Conservation (phyloP, 75 land plant species). For the Larix kaempferi region DNA sequence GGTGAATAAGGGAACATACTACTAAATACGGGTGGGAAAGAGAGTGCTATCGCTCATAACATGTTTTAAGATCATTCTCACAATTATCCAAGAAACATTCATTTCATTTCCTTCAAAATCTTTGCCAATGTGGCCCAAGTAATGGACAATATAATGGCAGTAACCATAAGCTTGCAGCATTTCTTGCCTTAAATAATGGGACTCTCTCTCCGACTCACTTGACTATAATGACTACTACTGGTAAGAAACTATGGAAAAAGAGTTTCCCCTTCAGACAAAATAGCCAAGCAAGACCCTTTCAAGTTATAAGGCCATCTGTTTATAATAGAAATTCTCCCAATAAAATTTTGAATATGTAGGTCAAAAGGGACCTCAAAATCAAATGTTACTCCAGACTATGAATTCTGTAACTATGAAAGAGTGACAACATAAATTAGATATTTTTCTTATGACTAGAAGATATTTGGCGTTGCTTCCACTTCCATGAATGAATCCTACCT, state of each 20-base stretch:
- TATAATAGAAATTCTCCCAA: background rate
- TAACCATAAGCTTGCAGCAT: background rate
- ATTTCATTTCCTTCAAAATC: slow-evolving; percentile 6
- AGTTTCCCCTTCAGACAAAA: background rate
- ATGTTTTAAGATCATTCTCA: too few species aligned
- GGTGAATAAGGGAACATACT: too few species aligned
- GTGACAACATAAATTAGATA: background rate
- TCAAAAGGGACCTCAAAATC: background rate
- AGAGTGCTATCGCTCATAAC: too few species aligned
- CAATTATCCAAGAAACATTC: background rate
- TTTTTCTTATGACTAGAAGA: slow-evolving; percentile 47
- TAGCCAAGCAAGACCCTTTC: background rate
- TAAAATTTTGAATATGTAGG: background rate
- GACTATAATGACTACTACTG: background rate
- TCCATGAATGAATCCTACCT: slow-evolving; percentile 70
- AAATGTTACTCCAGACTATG: background rate
- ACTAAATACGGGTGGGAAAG: too few species aligned
- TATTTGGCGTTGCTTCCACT: slow-evolving; percentile 33
- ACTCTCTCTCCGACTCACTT: background rate
- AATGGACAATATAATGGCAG: background rate
- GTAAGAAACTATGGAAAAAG: background rate
- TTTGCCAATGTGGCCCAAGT: slow-evolving; percentile 4
- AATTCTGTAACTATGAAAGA: background rate
- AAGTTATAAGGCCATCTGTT: background rate
- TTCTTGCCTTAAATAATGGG: background rate